Evolutionary conservation across 805 yeast genomes (phyloP).

Genomic region (Cyberlindnera mississippiensis): DNA sequence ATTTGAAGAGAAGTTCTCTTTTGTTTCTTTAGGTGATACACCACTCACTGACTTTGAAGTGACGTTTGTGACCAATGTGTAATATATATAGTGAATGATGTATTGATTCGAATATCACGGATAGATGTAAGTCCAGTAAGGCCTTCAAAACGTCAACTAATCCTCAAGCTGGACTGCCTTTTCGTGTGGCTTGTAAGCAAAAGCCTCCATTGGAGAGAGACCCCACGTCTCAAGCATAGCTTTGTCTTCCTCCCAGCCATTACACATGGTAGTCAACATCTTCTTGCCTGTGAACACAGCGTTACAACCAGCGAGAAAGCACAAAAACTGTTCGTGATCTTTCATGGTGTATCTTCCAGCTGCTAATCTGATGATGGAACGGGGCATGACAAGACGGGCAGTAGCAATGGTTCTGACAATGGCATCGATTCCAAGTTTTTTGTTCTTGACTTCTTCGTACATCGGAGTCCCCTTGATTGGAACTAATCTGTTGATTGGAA

Average conservation of each 20-base stretch:
- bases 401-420: constrained; percentile 70
- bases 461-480: constrained; percentile 78
- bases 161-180: constrained; percentile 1
- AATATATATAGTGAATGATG: too few relatives aligned
- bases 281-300: constrained; percentile 79
- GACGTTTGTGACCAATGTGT: too few relatives aligned
- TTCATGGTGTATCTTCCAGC: constrained; percentile 83
- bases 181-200: constrained; percentile 18
- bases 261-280: constrained; percentile 80
- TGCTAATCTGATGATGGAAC: constrained; percentile 64
- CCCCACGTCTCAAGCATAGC: constrained; percentile 71
- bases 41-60: too few relatives aligned
- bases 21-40: too few relatives aligned
- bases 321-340: constrained; percentile 68
- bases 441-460: constrained; percentile 47
- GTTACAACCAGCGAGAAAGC: constrained; percentile 75
- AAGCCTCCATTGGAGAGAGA: constrained; percentile 50
- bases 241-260: constrained; percentile 80
- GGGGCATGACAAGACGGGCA: constrained; percentile 73
- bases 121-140: too few relatives aligned
- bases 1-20: too few relatives aligned
- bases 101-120: too few relatives aligned
- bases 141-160: too few relatives aligned
- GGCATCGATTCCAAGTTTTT: constrained; percentile 53
- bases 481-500: constrained; percentile 78